Evolutionary conservation across 2,329 filamentous ascomycete genomes (phyloP).

Genomic region (Penicillium sclerotigenum): DNA sequence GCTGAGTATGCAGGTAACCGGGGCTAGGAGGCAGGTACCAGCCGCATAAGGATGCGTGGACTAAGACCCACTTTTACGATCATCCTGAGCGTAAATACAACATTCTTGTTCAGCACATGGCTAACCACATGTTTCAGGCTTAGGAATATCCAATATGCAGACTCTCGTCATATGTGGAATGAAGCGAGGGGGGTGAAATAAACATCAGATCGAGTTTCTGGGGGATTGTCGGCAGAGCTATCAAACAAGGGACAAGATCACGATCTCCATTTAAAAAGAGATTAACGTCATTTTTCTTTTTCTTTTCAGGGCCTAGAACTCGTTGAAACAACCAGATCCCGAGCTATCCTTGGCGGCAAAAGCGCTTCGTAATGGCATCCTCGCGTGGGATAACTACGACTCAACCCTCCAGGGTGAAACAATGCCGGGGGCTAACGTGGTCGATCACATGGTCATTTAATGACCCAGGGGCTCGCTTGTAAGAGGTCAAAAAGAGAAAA

Average conservation of each 20-base stretch:
- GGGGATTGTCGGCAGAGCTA: conserved; percentile 10
- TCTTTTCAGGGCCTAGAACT: conserved; percentile 6
- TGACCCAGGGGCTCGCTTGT: conserved; percentile 1
- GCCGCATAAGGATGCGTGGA: conserved; percentile 12
- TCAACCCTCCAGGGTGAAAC: conserved; percentile 17
- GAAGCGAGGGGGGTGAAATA: conserved; percentile 17
- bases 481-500: neutral
- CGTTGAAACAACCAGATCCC: neutral
- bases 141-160: conserved; percentile 8
- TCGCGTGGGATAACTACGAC: conserved; percentile 16
- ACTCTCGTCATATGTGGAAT: conserved; percentile 19
- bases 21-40: conserved; percentile 21
- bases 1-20: conserved; percentile 12
- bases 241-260: conserved; percentile 17
- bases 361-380: conserved; percentile 14
- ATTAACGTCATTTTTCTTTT: conserved; percentile 8
- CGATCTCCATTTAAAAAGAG: neutral
- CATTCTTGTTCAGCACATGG: conserved; percentile 19
- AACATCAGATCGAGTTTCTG: conserved; percentile 7
- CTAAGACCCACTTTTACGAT: conserved; percentile 5
- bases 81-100: conserved; percentile 3
- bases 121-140: conserved; percentile 23
- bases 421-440: conserved; percentile 24
- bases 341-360: conserved; percentile 12
- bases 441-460: conserved; percentile 23